phyloP scores from a whole-genome alignment of 768 basidiomycete genomes.

The Tylopilus vinaceipallidus region DNA sequence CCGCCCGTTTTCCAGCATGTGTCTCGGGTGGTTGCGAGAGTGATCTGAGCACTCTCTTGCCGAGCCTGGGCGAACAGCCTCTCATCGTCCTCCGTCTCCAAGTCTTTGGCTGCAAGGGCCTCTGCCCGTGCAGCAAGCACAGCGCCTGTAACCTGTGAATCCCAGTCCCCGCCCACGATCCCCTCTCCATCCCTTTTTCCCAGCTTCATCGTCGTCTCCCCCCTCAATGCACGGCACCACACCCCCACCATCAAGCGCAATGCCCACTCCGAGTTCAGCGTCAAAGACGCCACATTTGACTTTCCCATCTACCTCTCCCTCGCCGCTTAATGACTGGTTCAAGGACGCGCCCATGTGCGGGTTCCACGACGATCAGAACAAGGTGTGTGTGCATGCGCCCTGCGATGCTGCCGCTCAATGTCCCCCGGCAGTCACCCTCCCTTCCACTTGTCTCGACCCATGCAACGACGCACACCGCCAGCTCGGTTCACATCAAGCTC shows the following conservation, averaged over 20 bases:
- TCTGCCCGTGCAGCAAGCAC: conserved; percentile 63
- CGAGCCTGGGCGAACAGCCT: conserved; percentile 61
- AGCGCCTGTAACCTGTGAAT: conserved; percentile 79
- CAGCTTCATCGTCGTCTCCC: conserved; percentile 70
- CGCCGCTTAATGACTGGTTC: conserved; percentile 83
- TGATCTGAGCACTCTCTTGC: conserved; percentile 37
- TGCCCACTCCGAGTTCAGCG: conserved; percentile 59
- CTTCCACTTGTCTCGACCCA: conserved; percentile 48
- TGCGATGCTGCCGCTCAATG: neutral
- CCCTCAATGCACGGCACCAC: conserved; percentile 56
- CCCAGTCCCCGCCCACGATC: neutral
- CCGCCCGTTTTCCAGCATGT: conserved; percentile 52
- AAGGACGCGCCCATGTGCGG: conserved; percentile 37
- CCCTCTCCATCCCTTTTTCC: neutral
- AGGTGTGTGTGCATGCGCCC: conserved; percentile 43
- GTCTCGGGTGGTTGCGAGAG: conserved; percentile 41
- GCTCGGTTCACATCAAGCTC: conserved; percentile 58
- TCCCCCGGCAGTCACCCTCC: conserved; percentile 43
- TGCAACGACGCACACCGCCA: conserved; percentile 44
- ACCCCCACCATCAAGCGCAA: conserved; percentile 78
- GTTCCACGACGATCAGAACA: conserved; percentile 66
- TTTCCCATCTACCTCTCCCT: conserved; percentile 81
- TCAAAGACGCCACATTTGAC: conserved; percentile 83
- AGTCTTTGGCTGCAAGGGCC: conserved; percentile 59
- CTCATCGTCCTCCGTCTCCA: conserved; percentile 67